These are phyloP conservation scores for Nakataea oryzae DNA, from an alignment of 2,329 filamentous ascomycete genomes.

Conservation along the genomic window DNA sequence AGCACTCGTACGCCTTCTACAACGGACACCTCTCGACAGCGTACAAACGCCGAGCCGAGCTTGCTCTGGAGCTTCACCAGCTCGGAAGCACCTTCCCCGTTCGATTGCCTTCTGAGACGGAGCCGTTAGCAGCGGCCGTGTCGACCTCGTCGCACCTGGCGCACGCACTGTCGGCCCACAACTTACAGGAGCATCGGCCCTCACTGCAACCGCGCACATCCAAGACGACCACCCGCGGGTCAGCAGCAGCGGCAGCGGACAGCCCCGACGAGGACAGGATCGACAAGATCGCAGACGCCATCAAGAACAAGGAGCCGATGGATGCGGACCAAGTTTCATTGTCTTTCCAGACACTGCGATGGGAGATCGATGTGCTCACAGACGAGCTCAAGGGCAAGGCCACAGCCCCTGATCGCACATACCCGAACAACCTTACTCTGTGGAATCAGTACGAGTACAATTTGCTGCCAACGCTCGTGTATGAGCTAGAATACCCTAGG, in stretches of 20 bases:
- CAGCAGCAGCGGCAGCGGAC: not conserved
- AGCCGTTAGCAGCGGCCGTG: constrained; percentile 28
- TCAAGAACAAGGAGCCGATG: constrained; percentile 50
- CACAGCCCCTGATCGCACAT: constrained; percentile 35
- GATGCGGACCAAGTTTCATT: constrained; percentile 50
- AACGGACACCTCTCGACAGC: constrained; percentile 61
- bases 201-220: constrained; percentile 20
- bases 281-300: constrained; percentile 48
- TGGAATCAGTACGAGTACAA: constrained; percentile 62
- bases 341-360: constrained; percentile 55
- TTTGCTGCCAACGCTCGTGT: constrained; percentile 65
- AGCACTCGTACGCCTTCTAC: constrained; percentile 71
- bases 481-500: constrained; percentile 69
- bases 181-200: constrained; percentile 28
- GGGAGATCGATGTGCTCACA: constrained; percentile 53
- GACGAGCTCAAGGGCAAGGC: constrained; percentile 57
- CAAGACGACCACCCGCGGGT: not conserved
- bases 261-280: constrained; percentile 20
- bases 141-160: constrained; percentile 34
- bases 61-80: constrained; percentile 41
- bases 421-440: constrained; percentile 60
- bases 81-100: constrained; percentile 43
- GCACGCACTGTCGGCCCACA: constrained; percentile 26
- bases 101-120: constrained; percentile 28
- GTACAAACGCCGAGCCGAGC: constrained; percentile 36